Conservation (phyloP, 2,329 filamentous ascomycete genomes). For the Penicillium expansum region DNA sequence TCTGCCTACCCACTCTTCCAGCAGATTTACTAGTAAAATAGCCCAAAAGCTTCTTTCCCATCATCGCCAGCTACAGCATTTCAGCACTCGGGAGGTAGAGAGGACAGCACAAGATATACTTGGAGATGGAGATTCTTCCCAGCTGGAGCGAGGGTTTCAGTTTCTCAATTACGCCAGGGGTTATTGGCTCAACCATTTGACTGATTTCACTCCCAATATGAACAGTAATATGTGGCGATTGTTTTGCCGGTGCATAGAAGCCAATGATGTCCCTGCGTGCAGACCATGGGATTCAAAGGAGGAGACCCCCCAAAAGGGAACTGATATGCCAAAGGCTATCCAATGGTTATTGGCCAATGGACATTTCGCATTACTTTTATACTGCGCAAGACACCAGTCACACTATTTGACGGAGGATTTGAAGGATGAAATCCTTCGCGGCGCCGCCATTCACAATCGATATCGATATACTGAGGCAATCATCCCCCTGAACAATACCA, state of each 20-base stretch:
- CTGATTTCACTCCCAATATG: neutral
- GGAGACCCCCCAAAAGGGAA: neutral
- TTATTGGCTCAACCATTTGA: neutral
- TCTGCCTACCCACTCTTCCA: neutral
- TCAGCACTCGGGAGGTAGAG: neutral
- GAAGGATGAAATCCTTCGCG: neutral
- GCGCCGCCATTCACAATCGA: neutral
- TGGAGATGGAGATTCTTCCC: neutral
- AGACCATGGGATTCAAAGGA: neutral
- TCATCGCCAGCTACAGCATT: neutral
- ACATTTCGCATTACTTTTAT: neutral
- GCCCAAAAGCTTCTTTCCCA: neutral
- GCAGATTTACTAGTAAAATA: neutral
- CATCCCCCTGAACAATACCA: neutral
- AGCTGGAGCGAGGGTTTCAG: neutral
- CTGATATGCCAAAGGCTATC: neutral
- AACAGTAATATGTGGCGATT: neutral
- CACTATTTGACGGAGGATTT: neutral
- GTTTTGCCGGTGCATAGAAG: constrained; percentile 3
- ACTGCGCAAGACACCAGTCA: neutral
- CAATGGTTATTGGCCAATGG: neutral
- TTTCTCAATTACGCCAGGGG: neutral
- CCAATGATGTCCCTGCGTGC: neutral
- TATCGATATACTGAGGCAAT: neutral
- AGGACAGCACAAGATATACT: neutral